phyloP scores from a whole-genome alignment of 306 rosid genomes.

The Quercus bicolor region DNA sequence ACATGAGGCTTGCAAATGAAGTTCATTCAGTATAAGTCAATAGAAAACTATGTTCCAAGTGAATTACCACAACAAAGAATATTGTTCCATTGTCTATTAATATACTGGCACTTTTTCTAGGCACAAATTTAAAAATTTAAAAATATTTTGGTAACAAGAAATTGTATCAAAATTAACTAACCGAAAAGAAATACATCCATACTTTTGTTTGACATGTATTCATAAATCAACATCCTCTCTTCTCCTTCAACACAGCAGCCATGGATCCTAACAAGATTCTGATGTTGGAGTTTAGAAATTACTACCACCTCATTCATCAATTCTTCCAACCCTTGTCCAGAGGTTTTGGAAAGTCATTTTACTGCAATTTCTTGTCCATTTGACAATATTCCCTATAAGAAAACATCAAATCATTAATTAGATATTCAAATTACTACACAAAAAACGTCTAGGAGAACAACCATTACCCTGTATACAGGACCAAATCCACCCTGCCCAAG shows the following conservation, averaged over 20 bases:
- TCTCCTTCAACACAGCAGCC: conserved; percentile 42
- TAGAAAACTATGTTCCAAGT: neutral
- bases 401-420: neutral
- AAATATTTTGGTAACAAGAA: neutral
- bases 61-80: neutral
- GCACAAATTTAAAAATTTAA: neutral
- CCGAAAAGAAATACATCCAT: conserved; percentile 45
- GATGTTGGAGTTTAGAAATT: conserved; percentile 46
- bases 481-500: conserved; percentile 38
- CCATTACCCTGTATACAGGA: conserved; percentile 23
- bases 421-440: too few relatives aligned
- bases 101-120: too few relatives aligned
- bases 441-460: neutral
- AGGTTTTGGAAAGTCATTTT: conserved; percentile 37
- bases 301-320: conserved; percentile 43
- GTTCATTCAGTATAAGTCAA: neutral
- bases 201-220: conserved; percentile 47
- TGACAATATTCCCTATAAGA: conserved; percentile 22
- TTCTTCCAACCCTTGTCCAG: conserved; percentile 43
- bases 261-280: conserved; percentile 42
- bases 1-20: neutral
- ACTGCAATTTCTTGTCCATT: conserved; percentile 45
- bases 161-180: neutral
- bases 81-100: too few relatives aligned
- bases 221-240: conserved; percentile 42